These are phyloP conservation scores for Solanum sejunctum DNA, from an alignment of 257 asterid genomes.

Conservation along the genomic window DNA sequence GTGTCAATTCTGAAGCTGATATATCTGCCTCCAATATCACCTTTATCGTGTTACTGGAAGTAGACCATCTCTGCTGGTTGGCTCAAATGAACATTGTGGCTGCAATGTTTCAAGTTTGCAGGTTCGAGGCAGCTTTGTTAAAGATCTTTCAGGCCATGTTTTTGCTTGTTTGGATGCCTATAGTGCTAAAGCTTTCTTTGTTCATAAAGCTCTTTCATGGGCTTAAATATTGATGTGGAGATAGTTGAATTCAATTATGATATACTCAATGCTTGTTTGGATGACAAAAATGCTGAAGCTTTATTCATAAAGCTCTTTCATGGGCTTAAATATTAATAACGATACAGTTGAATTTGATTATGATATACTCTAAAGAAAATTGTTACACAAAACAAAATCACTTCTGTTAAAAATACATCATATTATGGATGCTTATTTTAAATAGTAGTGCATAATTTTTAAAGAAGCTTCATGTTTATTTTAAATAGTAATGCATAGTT, in stretches of 20 bases:
- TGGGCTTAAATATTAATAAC: not conserved
- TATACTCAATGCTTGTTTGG: not conserved
- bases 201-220: not conserved
- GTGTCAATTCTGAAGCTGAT: not conserved
- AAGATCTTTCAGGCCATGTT: not conserved
- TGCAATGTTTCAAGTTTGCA: not conserved
- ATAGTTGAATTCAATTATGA: not conserved
- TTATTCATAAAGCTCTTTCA: not conserved
- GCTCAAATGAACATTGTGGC: not conserved
- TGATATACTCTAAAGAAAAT: not conserved
- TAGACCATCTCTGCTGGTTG: not conserved
- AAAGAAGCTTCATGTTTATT: too few species aligned
- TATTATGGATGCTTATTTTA: too few species aligned
- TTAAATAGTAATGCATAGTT: too few species aligned
- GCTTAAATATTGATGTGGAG: not conserved
- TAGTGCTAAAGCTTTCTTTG: not conserved
- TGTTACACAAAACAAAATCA: not conserved
- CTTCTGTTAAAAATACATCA: not conserved
- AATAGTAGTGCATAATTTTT: too few species aligned
- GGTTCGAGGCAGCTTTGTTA: not conserved
- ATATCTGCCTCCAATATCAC: not conserved
- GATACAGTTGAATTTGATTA: not conserved
- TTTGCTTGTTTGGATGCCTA: not conserved
- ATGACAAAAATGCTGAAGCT: not conserved
- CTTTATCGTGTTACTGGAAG: not conserved